phyloP scores from a whole-genome alignment of 805 yeast genomes.

The Saccharomycopsis fibuligera region DNA sequence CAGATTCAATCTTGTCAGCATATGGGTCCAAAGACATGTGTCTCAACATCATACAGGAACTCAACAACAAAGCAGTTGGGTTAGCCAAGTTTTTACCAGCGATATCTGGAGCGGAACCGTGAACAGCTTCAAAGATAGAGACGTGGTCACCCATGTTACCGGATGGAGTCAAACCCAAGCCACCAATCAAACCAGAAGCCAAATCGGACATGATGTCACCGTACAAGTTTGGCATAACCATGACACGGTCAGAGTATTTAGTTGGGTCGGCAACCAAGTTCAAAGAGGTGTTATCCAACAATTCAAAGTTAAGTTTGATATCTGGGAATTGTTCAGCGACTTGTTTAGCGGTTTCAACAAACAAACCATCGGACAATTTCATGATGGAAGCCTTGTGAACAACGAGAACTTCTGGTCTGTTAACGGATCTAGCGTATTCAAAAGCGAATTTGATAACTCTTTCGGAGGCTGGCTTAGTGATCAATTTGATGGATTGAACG shows the following conservation, averaged over 20 bases:
- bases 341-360: constrained; percentile 87
- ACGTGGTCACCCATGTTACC: constrained; percentile 96
- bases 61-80: constrained; percentile 94
- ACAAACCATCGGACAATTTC: constrained; percentile 97
- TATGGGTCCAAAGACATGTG: constrained; percentile 86
- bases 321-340: constrained; percentile 84
- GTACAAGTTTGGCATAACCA: constrained; percentile 96
- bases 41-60: constrained; percentile 98
- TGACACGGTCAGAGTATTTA: constrained; percentile 89
- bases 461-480: constrained; percentile 91
- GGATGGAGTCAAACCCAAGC: constrained; percentile 98
- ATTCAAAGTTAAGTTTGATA: constrained; percentile 80
- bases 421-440: constrained; percentile 88
- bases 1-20: constrained; percentile 82
- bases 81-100: constrained; percentile 98
- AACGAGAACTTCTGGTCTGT: constrained; percentile 89
- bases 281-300: constrained; percentile 98
- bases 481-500: constrained; percentile 92
- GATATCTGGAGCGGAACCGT: constrained; percentile 99
- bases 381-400: constrained; percentile 98
- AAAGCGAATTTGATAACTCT: constrained; percentile 96
- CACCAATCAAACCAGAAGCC: constrained; percentile 93
- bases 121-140: constrained; percentile 99
- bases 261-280: constrained; percentile 98
- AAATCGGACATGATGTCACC: constrained; percentile 96